Base-by-base conservation (phyloP, 495 filamentous ascomycete genomes). In the Aspergillus coremiiformis region DNA sequence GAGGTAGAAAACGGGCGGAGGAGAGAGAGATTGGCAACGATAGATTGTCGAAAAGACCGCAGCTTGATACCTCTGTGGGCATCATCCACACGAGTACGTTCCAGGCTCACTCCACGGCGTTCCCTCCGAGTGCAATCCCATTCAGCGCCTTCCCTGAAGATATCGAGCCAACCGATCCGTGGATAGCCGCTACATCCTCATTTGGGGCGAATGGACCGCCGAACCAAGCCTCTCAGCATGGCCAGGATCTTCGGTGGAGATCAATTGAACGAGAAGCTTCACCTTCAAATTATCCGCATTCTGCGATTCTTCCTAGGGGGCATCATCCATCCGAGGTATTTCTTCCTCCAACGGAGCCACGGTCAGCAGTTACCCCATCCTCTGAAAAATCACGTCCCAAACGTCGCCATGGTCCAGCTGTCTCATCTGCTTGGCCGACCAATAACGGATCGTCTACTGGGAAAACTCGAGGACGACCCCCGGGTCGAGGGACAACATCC, bases 361-460 rank as follows among this genome's bases (percentile, higher is more conserved):
- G 79, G 19, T 88, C 88, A 1, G 84, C 86, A 0, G 75, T 86
- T 29, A 86, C 84, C 23, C 82, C 84, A 22, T 78, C 74, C 6
- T 64, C 76, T 2, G 69, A 73, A 12, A 83, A 82, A 55, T 53
- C 68, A n/a, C 78, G 82, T 33, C 63, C 78, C 10, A 77, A 84
- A 22, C 74, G 88, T 44, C 81, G 90, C n/a, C 90, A 96, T 63
- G 92, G 92, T 0, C 90, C 93, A 0, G 89, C 87, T 1, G 91
- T 98, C 1, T 98, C 93, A 6, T 96, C 92, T 21, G 93, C 93
- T 11, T 98, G 93, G 93, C 81, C 87, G 17, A 86, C 79, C 47
- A 83, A 78, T 39, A 82, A 79, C 4, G 78, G 79, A 24, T 75
- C 81, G 20, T 70, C 82, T 2, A 81, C 75, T 8, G 89, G 89